Base-by-base conservation (phyloP, 176 grass and related monocot genomes). In the Coix lacrymajobi region DNA sequence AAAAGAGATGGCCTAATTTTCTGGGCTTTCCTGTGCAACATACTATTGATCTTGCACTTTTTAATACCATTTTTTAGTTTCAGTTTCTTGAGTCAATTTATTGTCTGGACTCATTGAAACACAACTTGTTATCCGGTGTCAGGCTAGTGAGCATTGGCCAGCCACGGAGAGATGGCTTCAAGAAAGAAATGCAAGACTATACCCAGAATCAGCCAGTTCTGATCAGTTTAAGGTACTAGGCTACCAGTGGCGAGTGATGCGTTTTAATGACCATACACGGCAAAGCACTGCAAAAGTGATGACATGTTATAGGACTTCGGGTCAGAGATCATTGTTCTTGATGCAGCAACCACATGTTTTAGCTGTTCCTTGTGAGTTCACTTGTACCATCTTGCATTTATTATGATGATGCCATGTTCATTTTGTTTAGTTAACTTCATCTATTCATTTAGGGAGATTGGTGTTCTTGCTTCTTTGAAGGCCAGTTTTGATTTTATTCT, bases 311-410 rank as follows among this genome's bases (percentile, higher is more conserved):
- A 88, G 66, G 81, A 85, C 43, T 4, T 91, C 84, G 17, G 84
- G 82, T 66, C 81, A 74, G 33, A 62, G 69, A 48, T 89, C 84
- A 16, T 73, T 93, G n/a, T 90, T 86, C 67, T 81, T 94, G 72
- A 93, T 98, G 95, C 92, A 98, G 49, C 95, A 98, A 69, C 80
- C 90, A 5, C 88, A 98, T 78, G 92, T 89, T 80, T 85, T 98
- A 70, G 84, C 92, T 72, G 92, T 93, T 81, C 95, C 95, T 62
- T 98, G 95, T 98, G 86, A 94, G 82, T 91, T 91, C 76, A 76
- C 65, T 31, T 65, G 41, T 65, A 72, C 62, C 62, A 15, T 80
- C 26, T 79, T 86, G 1, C 8, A 26, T 81, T 40, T 4, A 62
- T 84, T 3, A 48, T n/a, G 20, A 64, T 17, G 7, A 66, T 76